Evolutionary conservation across 306 rosid species (phyloP), one percentile per base, ranked within the genome.

Genomic region (Medicago arabica): DNA sequence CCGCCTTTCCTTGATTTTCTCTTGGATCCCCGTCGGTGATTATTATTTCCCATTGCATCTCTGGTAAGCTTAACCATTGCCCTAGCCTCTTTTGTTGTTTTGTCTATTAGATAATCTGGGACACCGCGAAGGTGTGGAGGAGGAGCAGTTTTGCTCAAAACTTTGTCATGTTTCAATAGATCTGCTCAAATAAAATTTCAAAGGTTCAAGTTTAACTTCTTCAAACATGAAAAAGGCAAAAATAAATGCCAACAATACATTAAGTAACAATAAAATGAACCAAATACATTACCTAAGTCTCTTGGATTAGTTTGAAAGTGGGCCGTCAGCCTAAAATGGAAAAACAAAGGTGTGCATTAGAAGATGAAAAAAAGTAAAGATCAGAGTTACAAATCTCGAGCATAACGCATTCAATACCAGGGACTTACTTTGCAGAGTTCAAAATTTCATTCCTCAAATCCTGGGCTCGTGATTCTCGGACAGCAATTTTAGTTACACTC

Each of bases 401-500:
- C 60, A 50, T 19, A 13, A 31, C 41, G 44, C 34, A 57, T 68
- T 40, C 2, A 23, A 75, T 31, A 39, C 70, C 71, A 16, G 23
- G 6, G 60, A 78, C 97, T 92, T 84, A 95, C 99, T 92, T 92
- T 84, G 90, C 90, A 21, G 97, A 92, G 87, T 95, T 92, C 38
- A 92, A 83, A 86, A 95, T 92, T 87, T 95, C 99, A 64, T 92
- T 95, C 85, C 96, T 87, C 85, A 95, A 85, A 88, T 92, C 99
- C 82, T 84, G 93, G 72, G 97, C 96, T 44, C 97, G 89, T 38
- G 97, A 84, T 80, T 92, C 97, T 78, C 97, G 87, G 43, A 95
- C 87, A 12, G 97, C 97, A 76, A 92, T 40, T 84, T 82, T 95
- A 50, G 99, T 95, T 40, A 95, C 97, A 72, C 98, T 89, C 87